Evolutionary conservation across 2,329 filamentous ascomycete genomes (phyloP).

Genomic region (Leptographium procerum): DNA sequence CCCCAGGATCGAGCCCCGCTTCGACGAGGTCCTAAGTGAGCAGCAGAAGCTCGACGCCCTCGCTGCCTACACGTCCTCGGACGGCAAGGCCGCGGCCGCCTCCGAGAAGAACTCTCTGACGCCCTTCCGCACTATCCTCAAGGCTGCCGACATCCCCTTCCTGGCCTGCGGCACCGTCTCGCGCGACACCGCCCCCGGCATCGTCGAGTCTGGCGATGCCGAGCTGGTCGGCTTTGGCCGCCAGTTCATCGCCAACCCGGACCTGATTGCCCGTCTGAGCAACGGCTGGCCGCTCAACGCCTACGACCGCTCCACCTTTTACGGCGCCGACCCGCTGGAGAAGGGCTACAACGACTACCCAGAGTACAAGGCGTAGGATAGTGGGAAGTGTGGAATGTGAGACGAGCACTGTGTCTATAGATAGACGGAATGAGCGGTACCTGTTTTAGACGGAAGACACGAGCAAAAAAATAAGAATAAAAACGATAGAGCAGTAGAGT

Average conservation of each 20-base stretch:
- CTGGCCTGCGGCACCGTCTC: conserved; percentile 19
- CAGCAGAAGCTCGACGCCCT: conserved; percentile 25
- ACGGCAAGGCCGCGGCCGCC: background rate
- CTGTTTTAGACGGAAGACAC: no score
- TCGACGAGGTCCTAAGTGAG: conserved; percentile 11
- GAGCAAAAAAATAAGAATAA: background rate
- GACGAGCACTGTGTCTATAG: no score
- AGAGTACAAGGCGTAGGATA: conserved; percentile 13
- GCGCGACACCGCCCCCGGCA: conserved; percentile 15
- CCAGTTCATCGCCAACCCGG: conserved; percentile 32
- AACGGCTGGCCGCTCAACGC: conserved; percentile 23
- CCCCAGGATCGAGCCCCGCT: conserved; percentile 9
- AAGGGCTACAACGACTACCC: conserved; percentile 29
- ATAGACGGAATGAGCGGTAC: no score
- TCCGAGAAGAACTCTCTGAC: conserved; percentile 8
- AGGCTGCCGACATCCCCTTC: conserved; percentile 34
- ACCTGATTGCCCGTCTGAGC: conserved; percentile 27
- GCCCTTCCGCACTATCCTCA: conserved; percentile 20
- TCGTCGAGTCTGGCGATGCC: conserved; percentile 13
- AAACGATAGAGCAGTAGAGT: no score
- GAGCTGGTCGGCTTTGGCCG: conserved; percentile 28
- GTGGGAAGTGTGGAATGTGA: background rate
- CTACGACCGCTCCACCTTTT: conserved; percentile 28
- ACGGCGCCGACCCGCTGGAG: conserved; percentile 20
- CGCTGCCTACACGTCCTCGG: conserved; percentile 37